Base-by-base conservation (phyloP, 768 basidiomycete genomes). In the Mycena polygramma region DNA sequence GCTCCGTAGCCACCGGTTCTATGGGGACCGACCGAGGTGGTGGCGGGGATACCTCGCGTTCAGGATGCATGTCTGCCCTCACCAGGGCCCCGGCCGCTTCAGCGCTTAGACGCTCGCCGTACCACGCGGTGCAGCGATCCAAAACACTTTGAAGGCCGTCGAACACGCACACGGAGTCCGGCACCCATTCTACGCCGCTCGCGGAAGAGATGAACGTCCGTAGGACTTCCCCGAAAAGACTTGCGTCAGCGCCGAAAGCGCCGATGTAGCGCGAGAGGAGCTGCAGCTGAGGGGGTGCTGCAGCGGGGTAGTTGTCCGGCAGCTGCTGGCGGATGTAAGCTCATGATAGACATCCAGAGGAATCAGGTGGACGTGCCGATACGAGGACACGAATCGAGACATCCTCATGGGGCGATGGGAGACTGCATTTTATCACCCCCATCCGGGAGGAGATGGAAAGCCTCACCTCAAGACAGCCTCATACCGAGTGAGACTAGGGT, bases 211-310 rank as follows among this genome's bases (percentile, higher is more conserved):
- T 94, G 78, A 88, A 97, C 0, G 93, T 96, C 46, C 92, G 88
- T 22, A 96, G 83, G 43, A 95, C 86, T 1, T 87, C 87, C 26
- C 94, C 94, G 76, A 96, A 97, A 20, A 96, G 85, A 19, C 79
- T 78, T 11, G 92, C 82, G 73, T 94, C 91, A 1, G 92, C 91
- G 22, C 92, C 90, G 75, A 91, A 96, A 3, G 92, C 84, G 2
- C 94, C 94, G 55, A 97, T 83, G 79, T 96, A 97, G 26, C 90
- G 90, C 4, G 94, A 95, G 35, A 96, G 87, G 0, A 96, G 89
- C 76, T 96, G 95, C 0, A 96, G 84, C 75, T 95, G 94, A 1
- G 95, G 95, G 3, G 94, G 89, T 0, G 89, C 85, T 2, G 85
- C 80, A 1, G 85, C 77, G 0, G 95, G 95, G 77, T 97, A 97